A percentile compares a stretch with the other conserved stretches of the same genome.
These are phyloP conservation scores for Raphanus sativus DNA, from an alignment of 345 rosid species.

Conservation along the genomic window DNA sequence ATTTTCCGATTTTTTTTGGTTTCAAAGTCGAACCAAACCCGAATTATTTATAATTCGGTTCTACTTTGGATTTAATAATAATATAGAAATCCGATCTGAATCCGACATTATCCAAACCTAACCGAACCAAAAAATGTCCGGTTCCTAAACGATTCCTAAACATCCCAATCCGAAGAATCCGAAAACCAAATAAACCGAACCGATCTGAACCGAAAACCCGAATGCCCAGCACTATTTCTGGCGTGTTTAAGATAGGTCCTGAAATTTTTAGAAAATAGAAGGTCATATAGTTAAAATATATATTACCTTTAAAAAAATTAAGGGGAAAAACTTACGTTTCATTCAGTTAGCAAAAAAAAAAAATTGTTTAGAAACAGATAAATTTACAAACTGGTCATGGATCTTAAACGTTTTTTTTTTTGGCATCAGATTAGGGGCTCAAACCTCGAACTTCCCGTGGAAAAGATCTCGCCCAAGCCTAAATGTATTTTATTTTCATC, in stretches of 20 bases:
- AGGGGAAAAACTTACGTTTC: background rate
- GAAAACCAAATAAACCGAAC: too few species aligned
- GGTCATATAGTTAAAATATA: background rate
- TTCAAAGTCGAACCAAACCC: too few species aligned
- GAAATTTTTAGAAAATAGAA: background rate
- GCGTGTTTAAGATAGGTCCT: background rate
- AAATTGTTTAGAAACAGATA: background rate
- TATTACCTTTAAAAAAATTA: background rate
- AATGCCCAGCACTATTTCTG: background rate
- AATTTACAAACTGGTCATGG: conserved; percentile 5
- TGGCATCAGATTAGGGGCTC: background rate
- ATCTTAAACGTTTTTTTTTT: background rate
- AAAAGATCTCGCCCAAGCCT: background rate
- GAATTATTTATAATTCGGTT: too few species aligned
- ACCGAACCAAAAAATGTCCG: too few species aligned
- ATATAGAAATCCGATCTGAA: too few species aligned
- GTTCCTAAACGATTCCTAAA: too few species aligned
- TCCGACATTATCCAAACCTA: too few species aligned
- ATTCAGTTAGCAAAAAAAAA: too few species aligned
- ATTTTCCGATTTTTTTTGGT: too few species aligned
- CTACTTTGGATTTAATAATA: too few species aligned
- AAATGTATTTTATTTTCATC: background rate
- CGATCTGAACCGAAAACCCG: too few species aligned
- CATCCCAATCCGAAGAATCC: too few species aligned
- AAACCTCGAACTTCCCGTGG: background rate